phyloP scores from a whole-genome alignment of 1,284 basidiomycete species.

The Ustilago hordei region DNA sequence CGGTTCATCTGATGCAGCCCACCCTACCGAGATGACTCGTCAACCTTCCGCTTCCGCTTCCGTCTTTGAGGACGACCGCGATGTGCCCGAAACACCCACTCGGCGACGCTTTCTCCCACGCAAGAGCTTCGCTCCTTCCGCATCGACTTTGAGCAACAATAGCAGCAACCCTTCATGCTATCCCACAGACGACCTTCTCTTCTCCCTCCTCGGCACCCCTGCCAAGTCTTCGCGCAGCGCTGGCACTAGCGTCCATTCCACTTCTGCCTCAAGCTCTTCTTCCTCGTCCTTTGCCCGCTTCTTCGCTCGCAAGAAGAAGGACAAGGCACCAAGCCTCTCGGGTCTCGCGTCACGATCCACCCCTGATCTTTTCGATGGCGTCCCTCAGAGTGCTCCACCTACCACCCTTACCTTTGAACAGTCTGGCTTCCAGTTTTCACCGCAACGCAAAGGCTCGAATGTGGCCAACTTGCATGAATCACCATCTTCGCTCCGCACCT shows the following conservation, averaged over 20 bases:
- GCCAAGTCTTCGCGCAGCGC: slow-evolving; percentile 21
- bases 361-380: slow-evolving; percentile 37
- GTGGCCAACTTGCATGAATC: slow-evolving; percentile 22
- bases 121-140: slow-evolving; percentile 28
- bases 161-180: slow-evolving; percentile 9
- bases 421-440: slow-evolving; percentile 38
- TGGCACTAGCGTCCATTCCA: slow-evolving; percentile 17
- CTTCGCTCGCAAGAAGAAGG: slow-evolving; percentile 59
- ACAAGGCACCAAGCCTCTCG: slow-evolving; percentile 33
- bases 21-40: slow-evolving; percentile 29
- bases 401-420: slow-evolving; percentile 53
- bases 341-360: slow-evolving; percentile 39
- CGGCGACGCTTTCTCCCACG: slow-evolving; percentile 42
- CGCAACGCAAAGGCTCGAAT: slow-evolving; percentile 28
- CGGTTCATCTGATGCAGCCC: slow-evolving; percentile 4
- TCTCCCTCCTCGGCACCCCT: slow-evolving; percentile 30
- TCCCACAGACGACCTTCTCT: slow-evolving; percentile 32
- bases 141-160: slow-evolving; percentile 1
- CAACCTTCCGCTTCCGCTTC: slow-evolving; percentile 43
- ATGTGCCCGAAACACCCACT: slow-evolving; percentile 21
- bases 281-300: slow-evolving; percentile 47
- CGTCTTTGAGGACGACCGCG: slow-evolving; percentile 56
- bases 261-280: slow-evolving; percentile 12
- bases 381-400: slow-evolving; percentile 56
- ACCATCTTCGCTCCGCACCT: slow-evolving; percentile 38